Conservation (phyloP, 2,329 filamentous ascomycete species). For the Grosmannia serpens region DNA sequence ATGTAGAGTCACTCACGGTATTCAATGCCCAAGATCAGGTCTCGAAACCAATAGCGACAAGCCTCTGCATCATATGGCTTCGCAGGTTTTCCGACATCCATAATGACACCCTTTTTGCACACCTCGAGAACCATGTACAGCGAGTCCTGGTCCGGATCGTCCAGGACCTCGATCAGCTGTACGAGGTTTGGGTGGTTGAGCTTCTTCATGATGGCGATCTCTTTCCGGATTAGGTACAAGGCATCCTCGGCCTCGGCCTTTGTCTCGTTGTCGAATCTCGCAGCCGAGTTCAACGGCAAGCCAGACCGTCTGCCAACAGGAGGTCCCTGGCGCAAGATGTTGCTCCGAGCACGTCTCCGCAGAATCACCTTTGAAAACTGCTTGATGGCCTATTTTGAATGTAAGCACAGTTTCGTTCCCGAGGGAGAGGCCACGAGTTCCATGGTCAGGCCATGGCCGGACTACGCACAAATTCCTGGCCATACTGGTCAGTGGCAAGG, state of each 20-base stretch:
- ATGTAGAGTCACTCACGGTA: constrained; percentile 49
- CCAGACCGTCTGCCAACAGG: constrained; percentile 42
- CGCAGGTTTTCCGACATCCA: constrained; percentile 77
- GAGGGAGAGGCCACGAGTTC: not conserved
- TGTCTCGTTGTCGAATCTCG: constrained; percentile 23
- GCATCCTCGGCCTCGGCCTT: constrained; percentile 56
- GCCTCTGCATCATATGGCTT: constrained; percentile 72
- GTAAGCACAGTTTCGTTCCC: constrained; percentile 10
- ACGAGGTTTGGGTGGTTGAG: constrained; percentile 92
- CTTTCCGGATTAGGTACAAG: constrained; percentile 80
- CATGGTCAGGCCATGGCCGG: not conserved
- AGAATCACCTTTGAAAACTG: constrained; percentile 92
- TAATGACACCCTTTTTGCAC: constrained; percentile 96
- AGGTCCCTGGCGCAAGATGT: constrained; percentile 54
- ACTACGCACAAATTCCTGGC: constrained; percentile 73
- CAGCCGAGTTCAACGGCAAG: constrained; percentile 9
- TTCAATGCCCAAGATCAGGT: constrained; percentile 89
- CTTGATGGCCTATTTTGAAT: constrained; percentile 64
- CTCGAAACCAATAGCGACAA: constrained; percentile 86
- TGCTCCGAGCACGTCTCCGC: constrained; percentile 80
- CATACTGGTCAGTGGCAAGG: constrained; percentile 79
- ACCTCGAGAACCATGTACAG: constrained; percentile 98
- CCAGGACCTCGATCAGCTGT: constrained; percentile 81
- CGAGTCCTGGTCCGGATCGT: constrained; percentile 91
- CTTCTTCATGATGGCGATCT: constrained; percentile 99